phyloP scores from a whole-genome alignment of 2,329 filamentous ascomycete species.

The Neonectria sp. region DNA sequence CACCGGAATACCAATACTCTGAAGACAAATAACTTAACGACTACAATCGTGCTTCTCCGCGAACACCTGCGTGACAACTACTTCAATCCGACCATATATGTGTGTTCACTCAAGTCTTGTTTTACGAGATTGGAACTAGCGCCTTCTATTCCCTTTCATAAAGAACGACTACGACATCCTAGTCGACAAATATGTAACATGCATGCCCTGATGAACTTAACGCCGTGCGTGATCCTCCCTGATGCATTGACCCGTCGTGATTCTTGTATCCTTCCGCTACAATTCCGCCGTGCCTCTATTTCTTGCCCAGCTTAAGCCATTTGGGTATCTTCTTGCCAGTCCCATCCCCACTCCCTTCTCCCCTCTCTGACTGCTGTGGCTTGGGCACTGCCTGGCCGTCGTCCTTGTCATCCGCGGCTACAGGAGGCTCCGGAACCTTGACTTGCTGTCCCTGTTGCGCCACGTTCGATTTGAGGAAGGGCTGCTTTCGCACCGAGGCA shows the following conservation, averaged over 20 bases:
- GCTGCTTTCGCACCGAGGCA: conserved; percentile 66
- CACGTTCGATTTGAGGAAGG: conserved; percentile 72
- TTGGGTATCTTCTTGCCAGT: conserved; percentile 82
- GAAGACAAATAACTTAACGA: conserved; percentile 48
- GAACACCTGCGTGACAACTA: conserved; percentile 12
- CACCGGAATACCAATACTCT: conserved; percentile 55
- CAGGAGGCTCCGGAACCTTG: conserved; percentile 71
- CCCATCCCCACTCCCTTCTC: conserved; percentile 63
- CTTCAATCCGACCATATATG: neutral
- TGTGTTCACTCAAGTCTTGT: neutral
- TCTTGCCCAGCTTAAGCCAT: conserved; percentile 83
- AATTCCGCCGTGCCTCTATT: conserved; percentile 53
- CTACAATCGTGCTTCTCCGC: conserved; percentile 30
- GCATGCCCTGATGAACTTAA: conserved; percentile 21
- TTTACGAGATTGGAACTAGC: conserved; percentile 9
- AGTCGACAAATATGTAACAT: conserved; percentile 11
- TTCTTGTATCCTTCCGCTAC: neutral
- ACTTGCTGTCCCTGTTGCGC: conserved; percentile 76
- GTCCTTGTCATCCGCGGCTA: conserved; percentile 58
- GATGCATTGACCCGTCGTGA: conserved; percentile 18
- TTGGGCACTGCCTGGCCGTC: conserved; percentile 37
- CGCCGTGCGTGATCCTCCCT: conserved; percentile 30
- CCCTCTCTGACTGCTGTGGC: conserved; percentile 53
- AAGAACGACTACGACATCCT: neutral
- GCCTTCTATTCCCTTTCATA: conserved; percentile 21